Evolutionary conservation across 208 protist genomes (phyloP), one percentile per base, ranked within the genome.

Genomic region (Leishmania braziliensis): DNA sequence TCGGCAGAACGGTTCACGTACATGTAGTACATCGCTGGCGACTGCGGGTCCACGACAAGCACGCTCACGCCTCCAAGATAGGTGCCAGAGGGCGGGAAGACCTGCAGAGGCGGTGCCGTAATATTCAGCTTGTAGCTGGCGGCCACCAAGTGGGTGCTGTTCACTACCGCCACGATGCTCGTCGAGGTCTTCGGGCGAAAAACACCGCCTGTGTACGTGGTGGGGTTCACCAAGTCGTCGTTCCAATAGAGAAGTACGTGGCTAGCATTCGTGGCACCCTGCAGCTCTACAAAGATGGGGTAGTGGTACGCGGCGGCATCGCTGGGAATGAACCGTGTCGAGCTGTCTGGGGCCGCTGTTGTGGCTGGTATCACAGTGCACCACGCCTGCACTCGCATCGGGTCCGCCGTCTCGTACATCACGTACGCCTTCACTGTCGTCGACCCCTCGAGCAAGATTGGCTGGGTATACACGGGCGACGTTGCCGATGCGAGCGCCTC

Each of bases 41-140:
- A 70, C 46, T 75, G 80, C 63, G 87, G 75, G 33, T 86, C 79
- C 23, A 62, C 79, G 48, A 96, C 84, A 60, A 96, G 76, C 23
- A 91, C 84, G 23, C 62, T 62, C 43, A 93, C 82, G 48, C 90
- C 91, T 14, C 90, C 92, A 33, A 96, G 77, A 66, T 89, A 94
- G 65, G 83, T 84, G 48, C 91, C 91, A 20, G 87, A 90, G 9
- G 63, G 6, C n/a, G 92, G 90, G 63, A 87, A 91, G 16, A 96
- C 81, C 39, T 79, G 60, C 23, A 94, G 70, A 14, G 80, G 73
- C n/a, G 82, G 81, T 18, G 71, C 81, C 33, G 84, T 84, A 12
- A 83, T 39, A 26, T 86, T 54, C 58, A 96, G 56, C 10, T 5
- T 80, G 82, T 96, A 96, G 33, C 23, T 65, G 12, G 88, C 86